These are phyloP conservation scores for Mortierella hygrophila DNA, from an alignment of 192 early-diverging fungal species.

Conservation along the genomic window DNA sequence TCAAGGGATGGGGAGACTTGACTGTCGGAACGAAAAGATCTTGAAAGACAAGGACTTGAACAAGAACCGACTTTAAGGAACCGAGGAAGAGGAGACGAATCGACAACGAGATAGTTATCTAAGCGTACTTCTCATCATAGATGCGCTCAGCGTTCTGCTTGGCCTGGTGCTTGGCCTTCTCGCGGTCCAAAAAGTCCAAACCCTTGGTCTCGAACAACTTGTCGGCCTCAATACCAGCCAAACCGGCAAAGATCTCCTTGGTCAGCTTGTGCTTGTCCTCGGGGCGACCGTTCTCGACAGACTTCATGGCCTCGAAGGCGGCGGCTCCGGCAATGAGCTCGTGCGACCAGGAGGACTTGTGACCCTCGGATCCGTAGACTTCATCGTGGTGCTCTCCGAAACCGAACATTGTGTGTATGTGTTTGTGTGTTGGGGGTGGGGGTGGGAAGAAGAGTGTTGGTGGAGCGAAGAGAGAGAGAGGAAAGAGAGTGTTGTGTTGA, in stretches of 20 bases:
- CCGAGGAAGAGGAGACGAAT: neutral
- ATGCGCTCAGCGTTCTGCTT: slow-evolving; percentile 57
- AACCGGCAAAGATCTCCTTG: slow-evolving; percentile 58
- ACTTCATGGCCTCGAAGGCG: slow-evolving; percentile 60
- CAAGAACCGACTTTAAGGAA: neutral
- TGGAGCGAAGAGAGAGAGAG: neutral
- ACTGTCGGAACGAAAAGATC: no score
- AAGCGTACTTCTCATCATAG: slow-evolving; percentile 50
- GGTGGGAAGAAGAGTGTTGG: neutral
- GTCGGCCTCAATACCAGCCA: slow-evolving; percentile 58
- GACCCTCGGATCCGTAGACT: slow-evolving; percentile 16
- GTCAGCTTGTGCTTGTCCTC: slow-evolving; percentile 50
- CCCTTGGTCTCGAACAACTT: slow-evolving; percentile 65
- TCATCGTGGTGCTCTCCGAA: slow-evolving; percentile 31
- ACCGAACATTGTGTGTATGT: slow-evolving; percentile 30
- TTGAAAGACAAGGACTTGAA: neutral
- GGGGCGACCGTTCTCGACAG: slow-evolving; percentile 33
- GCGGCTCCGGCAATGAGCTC: slow-evolving; percentile 53
- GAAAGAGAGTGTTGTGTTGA: neutral
- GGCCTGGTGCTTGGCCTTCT: slow-evolving; percentile 63
- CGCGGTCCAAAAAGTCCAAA: slow-evolving; percentile 59
- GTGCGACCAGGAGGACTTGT: slow-evolving; percentile 40
- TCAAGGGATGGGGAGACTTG: neutral
- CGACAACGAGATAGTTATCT: neutral
- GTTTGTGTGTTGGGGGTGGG: neutral